These are phyloP conservation scores for Suillus paluster DNA, from an alignment of 768 basidiomycete species.

Conservation along the genomic window DNA sequence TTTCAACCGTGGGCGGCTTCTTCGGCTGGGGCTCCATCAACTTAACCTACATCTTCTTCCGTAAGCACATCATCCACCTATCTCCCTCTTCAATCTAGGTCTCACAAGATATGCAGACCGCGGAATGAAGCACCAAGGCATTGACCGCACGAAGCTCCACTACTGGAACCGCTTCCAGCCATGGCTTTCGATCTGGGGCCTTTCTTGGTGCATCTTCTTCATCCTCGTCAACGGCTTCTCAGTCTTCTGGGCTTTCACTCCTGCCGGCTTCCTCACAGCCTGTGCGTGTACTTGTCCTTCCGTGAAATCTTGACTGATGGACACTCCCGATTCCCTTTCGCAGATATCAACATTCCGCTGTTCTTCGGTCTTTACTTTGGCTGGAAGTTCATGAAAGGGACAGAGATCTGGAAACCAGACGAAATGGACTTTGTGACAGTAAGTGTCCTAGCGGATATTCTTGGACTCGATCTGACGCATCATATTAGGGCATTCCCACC, in stretches of 20 bases:
- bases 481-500: constrained; percentile 14
- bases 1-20: constrained; percentile 72
- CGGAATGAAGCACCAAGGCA: constrained; percentile 72
- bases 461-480: not conserved
- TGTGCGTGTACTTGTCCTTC: constrained; percentile 35
- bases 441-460: constrained; percentile 22
- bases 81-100: constrained; percentile 1
- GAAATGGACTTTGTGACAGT: constrained; percentile 79
- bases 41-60: constrained; percentile 73
- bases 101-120: constrained; percentile 45
- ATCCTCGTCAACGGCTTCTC: constrained; percentile 58
- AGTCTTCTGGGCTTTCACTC: constrained; percentile 67
- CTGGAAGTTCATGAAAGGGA: constrained; percentile 24
- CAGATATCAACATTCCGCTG: constrained; percentile 39
- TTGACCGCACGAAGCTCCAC: constrained; percentile 61
- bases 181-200: constrained; percentile 68
- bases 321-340: not conserved
- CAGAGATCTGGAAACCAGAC: constrained; percentile 50
- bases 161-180: constrained; percentile 61
- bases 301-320: not conserved
- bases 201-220: constrained; percentile 64
- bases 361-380: constrained; percentile 25
- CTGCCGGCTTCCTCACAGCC: constrained; percentile 52
- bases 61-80: constrained; percentile 38
- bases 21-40: constrained; percentile 71